Evolutionary conservation across 768 basidiomycete genomes (phyloP).

Genomic region (Psilocybe subaeruginosa): DNA sequence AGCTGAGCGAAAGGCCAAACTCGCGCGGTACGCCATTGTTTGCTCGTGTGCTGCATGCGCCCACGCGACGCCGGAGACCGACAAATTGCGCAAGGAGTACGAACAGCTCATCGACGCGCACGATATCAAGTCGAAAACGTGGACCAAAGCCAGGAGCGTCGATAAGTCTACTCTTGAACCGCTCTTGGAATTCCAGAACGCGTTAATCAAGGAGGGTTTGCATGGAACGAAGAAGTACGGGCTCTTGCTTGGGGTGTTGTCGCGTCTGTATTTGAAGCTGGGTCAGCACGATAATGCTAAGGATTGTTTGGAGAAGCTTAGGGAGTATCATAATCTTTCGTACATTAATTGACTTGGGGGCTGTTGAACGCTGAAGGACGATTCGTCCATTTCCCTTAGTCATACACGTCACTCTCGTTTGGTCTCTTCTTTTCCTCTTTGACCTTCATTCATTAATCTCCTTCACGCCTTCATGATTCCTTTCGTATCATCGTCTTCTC

Average conservation of each 20-base stretch:
- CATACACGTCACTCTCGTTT: too few species aligned
- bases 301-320: slow-evolving; percentile 1
- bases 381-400: neutral
- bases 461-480: too few species aligned
- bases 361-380: neutral
- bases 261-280: neutral
- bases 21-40: slow-evolving; percentile 30
- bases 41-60: slow-evolving; percentile 30
- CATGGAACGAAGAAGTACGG: neutral
- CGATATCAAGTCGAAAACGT: neutral
- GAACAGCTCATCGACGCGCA: neutral
- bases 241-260: neutral
- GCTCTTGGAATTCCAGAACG: neutral
- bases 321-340: neutral
- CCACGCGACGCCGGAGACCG: slow-evolving; percentile 22
- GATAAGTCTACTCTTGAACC: neutral
- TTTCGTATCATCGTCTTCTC: too few species aligned
- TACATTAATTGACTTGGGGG: neutral
- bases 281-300: neutral
- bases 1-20: slow-evolving; percentile 26
- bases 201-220: slow-evolving; percentile 6
- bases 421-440: too few species aligned
- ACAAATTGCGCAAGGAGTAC: slow-evolving; percentile 24
- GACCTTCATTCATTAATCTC: too few species aligned
- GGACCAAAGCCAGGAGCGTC: neutral